Base-by-base conservation (phyloP, 495 filamentous ascomycete genomes). In the Aspergillus saccharolyticus region DNA sequence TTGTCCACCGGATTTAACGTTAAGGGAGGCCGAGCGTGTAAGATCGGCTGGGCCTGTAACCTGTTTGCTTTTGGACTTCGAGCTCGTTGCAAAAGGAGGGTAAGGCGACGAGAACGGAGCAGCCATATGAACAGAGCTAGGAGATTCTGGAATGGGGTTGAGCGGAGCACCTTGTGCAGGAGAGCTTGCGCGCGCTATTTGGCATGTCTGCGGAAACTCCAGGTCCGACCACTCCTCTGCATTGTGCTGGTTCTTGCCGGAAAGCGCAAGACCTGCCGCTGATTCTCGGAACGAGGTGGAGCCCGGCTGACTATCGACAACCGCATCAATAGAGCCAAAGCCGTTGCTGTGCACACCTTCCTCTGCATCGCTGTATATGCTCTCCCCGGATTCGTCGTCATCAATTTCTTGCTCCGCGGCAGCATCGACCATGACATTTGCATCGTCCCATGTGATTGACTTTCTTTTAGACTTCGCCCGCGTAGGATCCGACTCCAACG, bases 281-380 rank as follows among this genome's bases (percentile, higher is more conserved):
- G 53, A 24, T 21, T 6, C 42, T 5, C 19, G 33, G 16, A 17
- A 15, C 4, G 19, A 46, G 12, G 17, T n/a, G 17, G 43, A 50
- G 22, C 43, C 45, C 18, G 49, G 44, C 55, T 64, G 81, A 50
- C 80, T 84, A 52, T 91, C 85, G 2, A 95, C 78, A 44, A 96
- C 86, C 24, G 91, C 91, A 71, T 96, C 83, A 46, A 96, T 83
- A 14, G 89, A 95, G 48, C 86, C 80, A 70, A 91, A 96, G 0
- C 87, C 89, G 60, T 86, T 84, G 5, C 85, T 85, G 43, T 92
- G 84, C 0, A 88, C 71, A 53, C 90, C 88, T 65, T 96, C 91
- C 44, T 85, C 85, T 2, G 91, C 91, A 78, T 96, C 91, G 64
- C 89, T 94, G 69, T 93, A 96, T 48, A 93, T 80, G 69, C 88